Percentiles rank a stretch among this genome's conserved stretches.
These are phyloP conservation scores for Fraxinus pennsylvanica DNA, from an alignment of 257 asterid species.

Conservation along the genomic window DNA sequence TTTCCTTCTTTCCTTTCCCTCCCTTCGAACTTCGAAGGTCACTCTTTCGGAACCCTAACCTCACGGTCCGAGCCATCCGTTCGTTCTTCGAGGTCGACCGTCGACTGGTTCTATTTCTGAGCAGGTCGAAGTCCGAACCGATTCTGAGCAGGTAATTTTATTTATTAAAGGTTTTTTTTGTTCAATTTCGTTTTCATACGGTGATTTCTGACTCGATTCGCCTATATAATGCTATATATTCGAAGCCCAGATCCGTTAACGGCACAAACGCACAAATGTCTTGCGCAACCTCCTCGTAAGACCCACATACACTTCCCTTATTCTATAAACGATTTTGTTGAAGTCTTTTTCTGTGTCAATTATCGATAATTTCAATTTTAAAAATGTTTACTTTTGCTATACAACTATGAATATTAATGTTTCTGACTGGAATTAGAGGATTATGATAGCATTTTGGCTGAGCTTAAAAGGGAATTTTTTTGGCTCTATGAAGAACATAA, in stretches of 20 bases:
- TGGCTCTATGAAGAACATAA: neutral
- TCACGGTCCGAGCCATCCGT: too few species aligned
- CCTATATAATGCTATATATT: too few species aligned
- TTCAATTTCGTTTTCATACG: too few species aligned
- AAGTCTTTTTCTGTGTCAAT: neutral
- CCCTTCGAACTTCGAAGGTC: too few species aligned
- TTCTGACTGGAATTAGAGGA: neutral
- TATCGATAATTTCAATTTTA: neutral
- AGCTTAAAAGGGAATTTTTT: neutral
- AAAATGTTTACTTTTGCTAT: neutral
- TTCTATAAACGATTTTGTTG: neutral
- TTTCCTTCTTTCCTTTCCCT: too few species aligned
- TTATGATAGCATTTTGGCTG: neutral
- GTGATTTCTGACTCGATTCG: too few species aligned
- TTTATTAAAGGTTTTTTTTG: too few species aligned
- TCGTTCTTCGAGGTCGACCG: too few species aligned
- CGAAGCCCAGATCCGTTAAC: neutral
- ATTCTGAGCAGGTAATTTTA: too few species aligned
- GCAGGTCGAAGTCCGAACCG: too few species aligned
- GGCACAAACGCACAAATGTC: conserved; percentile 30
- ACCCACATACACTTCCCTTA: neutral
- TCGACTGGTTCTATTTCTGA: too few species aligned
- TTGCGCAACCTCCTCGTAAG: conserved; percentile 49
- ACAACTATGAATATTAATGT: neutral
- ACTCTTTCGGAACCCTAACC: too few species aligned